These are phyloP conservation scores for Secale cereale DNA, from an alignment of 176 grass and related monocot genomes.

Conservation along the genomic window DNA sequence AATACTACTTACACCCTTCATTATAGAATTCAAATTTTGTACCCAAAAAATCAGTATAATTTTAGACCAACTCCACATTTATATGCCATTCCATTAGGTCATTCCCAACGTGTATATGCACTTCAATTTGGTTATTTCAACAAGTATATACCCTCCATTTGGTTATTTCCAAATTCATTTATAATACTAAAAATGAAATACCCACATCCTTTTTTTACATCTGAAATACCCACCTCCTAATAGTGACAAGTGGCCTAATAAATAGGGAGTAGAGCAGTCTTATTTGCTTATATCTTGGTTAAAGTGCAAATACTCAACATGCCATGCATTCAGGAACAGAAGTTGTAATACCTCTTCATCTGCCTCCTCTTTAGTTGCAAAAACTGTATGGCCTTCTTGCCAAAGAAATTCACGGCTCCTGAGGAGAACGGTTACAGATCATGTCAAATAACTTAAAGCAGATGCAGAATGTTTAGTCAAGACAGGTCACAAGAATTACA, in stretches of 20 bases:
- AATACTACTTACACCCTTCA: background rate
- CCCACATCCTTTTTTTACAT: background rate
- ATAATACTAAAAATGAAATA: background rate
- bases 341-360: constrained; percentile 66
- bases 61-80: background rate
- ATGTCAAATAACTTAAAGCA: background rate
- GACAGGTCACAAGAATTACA: background rate
- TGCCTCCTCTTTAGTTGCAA: constrained; percentile 88
- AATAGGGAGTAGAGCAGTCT: background rate
- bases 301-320: too few species aligned
- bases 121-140: background rate
- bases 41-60: background rate
- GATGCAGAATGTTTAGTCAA: background rate
- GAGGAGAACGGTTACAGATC: constrained; percentile 4
- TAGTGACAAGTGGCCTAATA: background rate
- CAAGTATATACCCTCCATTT: background rate
- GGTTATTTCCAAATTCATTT: background rate
- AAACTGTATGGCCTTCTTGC: constrained; percentile 98
- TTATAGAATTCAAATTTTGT: background rate
- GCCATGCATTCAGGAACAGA: too few species aligned
- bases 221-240: background rate
- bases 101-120: too few species aligned
- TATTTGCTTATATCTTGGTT: background rate
- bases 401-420: constrained; percentile 98
- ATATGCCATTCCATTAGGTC: background rate